A percentile compares a stretch with the other conserved stretches of the same genome.
Evolutionary conservation across 225 moss, liverwort and hornwort genomes (phyloP).

Genomic region (Marchantia paleacea): DNA sequence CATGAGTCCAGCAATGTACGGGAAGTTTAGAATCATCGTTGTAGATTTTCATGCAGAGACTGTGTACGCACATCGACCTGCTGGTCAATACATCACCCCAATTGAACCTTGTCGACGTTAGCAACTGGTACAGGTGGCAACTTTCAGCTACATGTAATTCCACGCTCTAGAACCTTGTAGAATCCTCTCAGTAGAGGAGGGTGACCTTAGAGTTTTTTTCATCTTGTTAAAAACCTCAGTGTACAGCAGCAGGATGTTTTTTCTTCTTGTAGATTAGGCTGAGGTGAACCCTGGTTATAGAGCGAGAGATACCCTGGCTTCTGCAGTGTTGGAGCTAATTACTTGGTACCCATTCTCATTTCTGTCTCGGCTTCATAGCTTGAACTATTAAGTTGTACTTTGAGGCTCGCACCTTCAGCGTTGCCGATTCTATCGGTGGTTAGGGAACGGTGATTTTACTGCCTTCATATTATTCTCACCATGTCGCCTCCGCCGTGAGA

Average conservation of each 20-base stretch:
- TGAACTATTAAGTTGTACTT: not conserved
- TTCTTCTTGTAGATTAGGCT: not conserved
- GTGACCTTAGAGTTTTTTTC: constrained; percentile 6
- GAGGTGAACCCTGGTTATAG: not conserved
- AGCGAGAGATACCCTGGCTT: not conserved
- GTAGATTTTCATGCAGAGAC: not conserved
- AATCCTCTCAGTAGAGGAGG: not conserved
- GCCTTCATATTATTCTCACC: too few relatives aligned
- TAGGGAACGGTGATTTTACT: too few relatives aligned
- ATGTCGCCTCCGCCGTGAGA: too few relatives aligned
- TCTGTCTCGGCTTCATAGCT: not conserved
- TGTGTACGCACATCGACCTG: constrained; percentile 8
- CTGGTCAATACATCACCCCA: not conserved
- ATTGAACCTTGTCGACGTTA: not conserved
- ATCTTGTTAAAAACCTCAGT: not conserved
- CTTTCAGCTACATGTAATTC: not conserved
- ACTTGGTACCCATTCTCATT: not conserved
- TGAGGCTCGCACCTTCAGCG: too few relatives aligned
- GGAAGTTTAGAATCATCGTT: not conserved
- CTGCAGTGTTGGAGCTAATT: not conserved
- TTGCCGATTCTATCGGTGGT: too few relatives aligned
- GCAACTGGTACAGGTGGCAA: not conserved
- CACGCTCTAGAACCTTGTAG: not conserved
- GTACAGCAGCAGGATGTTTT: constrained; percentile 16
- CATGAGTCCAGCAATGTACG: not conserved